Conservation (phyloP, 2,329 filamentous ascomycete genomes). For the Alternaria ethzedia region DNA sequence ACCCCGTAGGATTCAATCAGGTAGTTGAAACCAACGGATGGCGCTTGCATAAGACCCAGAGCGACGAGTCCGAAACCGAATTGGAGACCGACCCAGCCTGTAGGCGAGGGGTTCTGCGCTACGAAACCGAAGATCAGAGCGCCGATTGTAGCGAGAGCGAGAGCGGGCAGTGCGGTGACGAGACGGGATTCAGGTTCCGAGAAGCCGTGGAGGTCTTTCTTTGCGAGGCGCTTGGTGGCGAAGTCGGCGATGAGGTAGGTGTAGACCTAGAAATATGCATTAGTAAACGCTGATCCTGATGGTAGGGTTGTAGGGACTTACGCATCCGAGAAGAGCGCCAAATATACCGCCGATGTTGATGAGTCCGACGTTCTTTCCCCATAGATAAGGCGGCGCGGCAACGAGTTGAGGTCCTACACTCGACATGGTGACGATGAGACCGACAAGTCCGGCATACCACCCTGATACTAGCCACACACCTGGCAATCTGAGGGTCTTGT, state of each 20-base stretch:
- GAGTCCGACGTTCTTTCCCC: conserved; percentile 49
- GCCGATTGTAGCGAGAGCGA: conserved; percentile 48
- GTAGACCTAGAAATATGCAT: conserved; percentile 19
- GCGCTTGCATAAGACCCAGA: conserved; percentile 52
- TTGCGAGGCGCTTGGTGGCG: conserved; percentile 46
- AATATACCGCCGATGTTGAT: conserved; percentile 49
- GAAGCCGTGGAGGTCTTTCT: conserved; percentile 45
- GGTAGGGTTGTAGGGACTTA: conserved; percentile 1
- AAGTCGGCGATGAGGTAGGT: conserved; percentile 50
- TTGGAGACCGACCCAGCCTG: conserved; percentile 50
- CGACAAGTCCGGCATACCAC: conserved; percentile 53
- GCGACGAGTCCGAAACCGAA: conserved; percentile 50
- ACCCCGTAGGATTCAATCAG: conserved; percentile 59
- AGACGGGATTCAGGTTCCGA: conserved; percentile 51
- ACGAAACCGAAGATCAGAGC: conserved; percentile 50
- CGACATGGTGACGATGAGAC: conserved; percentile 49
- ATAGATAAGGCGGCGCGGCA: conserved; percentile 50
- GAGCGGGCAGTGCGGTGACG: conserved; percentile 46
- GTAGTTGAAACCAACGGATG: conserved; percentile 54
- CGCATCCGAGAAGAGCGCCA: conserved; percentile 45
- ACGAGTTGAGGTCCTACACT: conserved; percentile 49
- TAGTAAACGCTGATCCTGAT: background rate
- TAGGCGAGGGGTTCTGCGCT: conserved; percentile 44
- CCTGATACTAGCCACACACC: conserved; percentile 52
- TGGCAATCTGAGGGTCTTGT: conserved; percentile 47